Percentiles rank a stretch among this genome's conserved stretches.
Evolutionary conservation across 208 protist genomes (phyloP).

Genomic region (Trichomonas vaginalis): DNA sequence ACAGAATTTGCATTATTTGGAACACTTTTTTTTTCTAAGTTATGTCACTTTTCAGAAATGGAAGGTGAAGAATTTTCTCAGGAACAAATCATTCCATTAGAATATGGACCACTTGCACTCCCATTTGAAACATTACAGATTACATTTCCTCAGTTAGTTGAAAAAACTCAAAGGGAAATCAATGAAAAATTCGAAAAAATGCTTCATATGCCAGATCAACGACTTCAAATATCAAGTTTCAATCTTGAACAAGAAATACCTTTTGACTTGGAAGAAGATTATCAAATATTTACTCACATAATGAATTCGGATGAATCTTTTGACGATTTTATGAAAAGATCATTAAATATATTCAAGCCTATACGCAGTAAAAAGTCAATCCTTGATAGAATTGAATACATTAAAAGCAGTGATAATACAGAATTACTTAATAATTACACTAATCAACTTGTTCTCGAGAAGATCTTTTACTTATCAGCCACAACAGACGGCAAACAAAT

Average conservation of each 20-base stretch:
- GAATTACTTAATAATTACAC: background rate
- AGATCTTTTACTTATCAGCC: background rate
- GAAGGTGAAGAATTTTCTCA: background rate
- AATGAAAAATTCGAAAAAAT: background rate
- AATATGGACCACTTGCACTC: background rate
- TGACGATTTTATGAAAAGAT: background rate
- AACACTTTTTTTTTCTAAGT: no score
- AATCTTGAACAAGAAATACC: background rate
- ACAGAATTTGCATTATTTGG: no score
- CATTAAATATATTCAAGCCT: background rate
- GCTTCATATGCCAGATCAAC: background rate
- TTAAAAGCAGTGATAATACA: background rate
- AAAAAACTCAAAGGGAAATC: background rate
- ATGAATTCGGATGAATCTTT: background rate
- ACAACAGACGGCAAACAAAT: background rate
- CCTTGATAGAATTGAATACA: background rate
- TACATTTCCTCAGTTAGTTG: background rate
- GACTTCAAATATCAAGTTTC: background rate
- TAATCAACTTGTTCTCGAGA: background rate
- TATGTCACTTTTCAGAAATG: background rate
- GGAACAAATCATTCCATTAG: background rate
- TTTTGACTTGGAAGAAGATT: constrained; percentile 9
- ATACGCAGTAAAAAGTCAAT: background rate
- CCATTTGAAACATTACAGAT: background rate
- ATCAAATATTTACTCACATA: background rate